Evolutionary conservation across 345 rosid species (phyloP), one percentile per base, ranked within the genome.

Genomic region (Clarkia xantiana): DNA sequence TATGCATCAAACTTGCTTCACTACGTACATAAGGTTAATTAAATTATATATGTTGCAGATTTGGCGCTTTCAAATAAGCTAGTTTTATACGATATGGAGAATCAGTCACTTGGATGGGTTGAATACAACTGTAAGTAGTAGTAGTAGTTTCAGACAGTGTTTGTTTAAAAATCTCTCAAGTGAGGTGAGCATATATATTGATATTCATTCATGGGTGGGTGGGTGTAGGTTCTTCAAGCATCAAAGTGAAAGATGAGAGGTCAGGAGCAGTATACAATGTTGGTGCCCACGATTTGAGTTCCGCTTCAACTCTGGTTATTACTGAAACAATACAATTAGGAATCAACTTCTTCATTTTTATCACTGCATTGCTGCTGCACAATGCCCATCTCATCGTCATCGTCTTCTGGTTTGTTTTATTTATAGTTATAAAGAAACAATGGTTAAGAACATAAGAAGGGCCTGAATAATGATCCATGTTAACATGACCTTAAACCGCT

Each of bases 171-270:
- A 29, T 29, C 5, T 29, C 9, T 29, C 29, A 23, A 29, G 36
- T 7, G 36, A 29, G 36, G 36, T 5, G 36, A 3, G n/a, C n/a
- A n/a, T n/a, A n/a, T n/a, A n/a, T n/a, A n/a, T n/a, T 29, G 36
- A 3, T n/a, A n/a, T 29, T 29, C 50, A 19, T 44, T 44, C 16
- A 6, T 29, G 15, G 2, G 15, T 47, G 18, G 14, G 16, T 14
- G 10, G 9, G 29, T 64, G 55, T 53, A 89, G 95, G 97, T 62
- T 76, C 97, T 38, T 76, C 90, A 6, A 74, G 73, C 69, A 71
- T 89, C 76, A 68, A 69, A 62, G 56, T 89, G 57, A 78, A 63
- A 74, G 95, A 75, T 11, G 77, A 67, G 40, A 45, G 43, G 1
- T 53, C 76, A 1, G 88, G 78, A 18, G 55, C 52, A 14, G 66